phyloP scores from a whole-genome alignment of 495 filamentous ascomycete genomes.

The Penicillium maclennaniae region DNA sequence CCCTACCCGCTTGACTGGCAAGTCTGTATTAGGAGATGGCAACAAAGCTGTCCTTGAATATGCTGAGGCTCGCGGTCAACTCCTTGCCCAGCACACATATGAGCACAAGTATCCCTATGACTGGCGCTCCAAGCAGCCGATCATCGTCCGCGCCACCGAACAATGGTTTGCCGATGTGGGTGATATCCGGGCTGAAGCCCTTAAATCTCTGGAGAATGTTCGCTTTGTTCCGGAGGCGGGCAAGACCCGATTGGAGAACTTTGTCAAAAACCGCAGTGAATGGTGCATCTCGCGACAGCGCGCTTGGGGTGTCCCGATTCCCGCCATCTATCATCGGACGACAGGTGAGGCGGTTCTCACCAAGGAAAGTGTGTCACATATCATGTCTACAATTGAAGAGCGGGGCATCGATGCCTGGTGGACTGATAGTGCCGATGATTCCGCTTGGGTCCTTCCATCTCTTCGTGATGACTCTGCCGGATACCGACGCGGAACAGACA shows the following conservation, averaged over 20 bases:
- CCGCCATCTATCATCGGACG: conserved; percentile 71
- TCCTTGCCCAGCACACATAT: conserved; percentile 66
- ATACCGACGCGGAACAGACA: conserved; percentile 81
- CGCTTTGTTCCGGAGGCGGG: conserved; percentile 74
- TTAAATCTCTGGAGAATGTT: conserved; percentile 65
- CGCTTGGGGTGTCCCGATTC: conserved; percentile 95
- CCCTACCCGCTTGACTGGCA: conserved; percentile 57
- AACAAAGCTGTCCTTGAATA: conserved; percentile 64
- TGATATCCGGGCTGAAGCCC: conserved; percentile 67
- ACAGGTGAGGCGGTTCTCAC: conserved; percentile 69
- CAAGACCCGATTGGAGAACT: conserved; percentile 69
- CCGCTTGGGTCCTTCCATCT: conserved; percentile 64
- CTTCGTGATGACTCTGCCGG: conserved; percentile 40
- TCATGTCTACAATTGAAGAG: conserved; percentile 71
- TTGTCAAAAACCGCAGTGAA: conserved; percentile 81
- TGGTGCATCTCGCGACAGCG: conserved; percentile 99
- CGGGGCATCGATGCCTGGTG: conserved; percentile 91
- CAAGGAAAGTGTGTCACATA: conserved; percentile 75
- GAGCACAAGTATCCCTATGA: conserved; percentile 95
- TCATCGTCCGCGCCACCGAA: conserved; percentile 86
- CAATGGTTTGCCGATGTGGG: conserved; percentile 97
- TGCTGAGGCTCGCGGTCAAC: conserved; percentile 45
- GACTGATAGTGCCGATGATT: conserved; percentile 70
- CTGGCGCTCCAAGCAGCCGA: conserved; percentile 89
- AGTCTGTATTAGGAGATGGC: conserved; percentile 61